Evolutionary conservation across 2,329 filamentous ascomycete species (phyloP).

Genomic region (Onygenales sp.): DNA sequence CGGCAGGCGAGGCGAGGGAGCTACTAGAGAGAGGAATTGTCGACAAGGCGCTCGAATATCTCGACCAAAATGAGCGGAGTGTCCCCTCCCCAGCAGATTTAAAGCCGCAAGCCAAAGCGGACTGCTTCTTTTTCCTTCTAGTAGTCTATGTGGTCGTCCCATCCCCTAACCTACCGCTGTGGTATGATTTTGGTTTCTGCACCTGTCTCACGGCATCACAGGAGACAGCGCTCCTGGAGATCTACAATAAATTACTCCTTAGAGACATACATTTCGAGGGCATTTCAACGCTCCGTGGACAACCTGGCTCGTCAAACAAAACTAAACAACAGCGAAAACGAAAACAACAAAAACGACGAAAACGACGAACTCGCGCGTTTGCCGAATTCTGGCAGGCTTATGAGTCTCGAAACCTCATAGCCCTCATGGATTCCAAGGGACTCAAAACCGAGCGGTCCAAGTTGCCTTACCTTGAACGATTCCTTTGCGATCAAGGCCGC

Average conservation of each 20-base stretch:
- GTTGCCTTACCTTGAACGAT: conserved; percentile 13
- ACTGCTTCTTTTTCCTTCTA: conserved; percentile 9
- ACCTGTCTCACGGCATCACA: conserved; percentile 10
- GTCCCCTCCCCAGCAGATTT: conserved; percentile 8
- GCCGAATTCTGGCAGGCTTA: conserved; percentile 20
- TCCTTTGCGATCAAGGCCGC: conserved; percentile 12
- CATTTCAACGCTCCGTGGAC: neutral
- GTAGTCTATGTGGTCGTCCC: conserved; percentile 9
- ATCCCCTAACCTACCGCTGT: conserved; percentile 10
- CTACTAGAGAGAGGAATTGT: too few species aligned
- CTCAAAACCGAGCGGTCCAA: conserved; percentile 12
- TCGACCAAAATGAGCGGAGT: conserved; percentile 11
- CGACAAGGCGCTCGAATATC: conserved; percentile 3
- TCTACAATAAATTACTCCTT: conserved; percentile 13
- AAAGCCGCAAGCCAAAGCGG: conserved; percentile 13
- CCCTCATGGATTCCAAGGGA: conserved; percentile 20
- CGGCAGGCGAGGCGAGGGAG: conserved; percentile 9
- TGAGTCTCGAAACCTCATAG: conserved; percentile 16
- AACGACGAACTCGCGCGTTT: conserved; percentile 8
- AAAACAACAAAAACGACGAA: too few species aligned
- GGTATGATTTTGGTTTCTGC: conserved; percentile 15
- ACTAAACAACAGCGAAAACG: neutral
- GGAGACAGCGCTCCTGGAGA: conserved; percentile 11
- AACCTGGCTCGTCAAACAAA: neutral
- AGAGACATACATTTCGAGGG: conserved; percentile 4